Evolutionary conservation across 805 yeast species (phyloP), one percentile per base, ranked within the genome.

Genomic region (Saturnispora halmiae): DNA sequence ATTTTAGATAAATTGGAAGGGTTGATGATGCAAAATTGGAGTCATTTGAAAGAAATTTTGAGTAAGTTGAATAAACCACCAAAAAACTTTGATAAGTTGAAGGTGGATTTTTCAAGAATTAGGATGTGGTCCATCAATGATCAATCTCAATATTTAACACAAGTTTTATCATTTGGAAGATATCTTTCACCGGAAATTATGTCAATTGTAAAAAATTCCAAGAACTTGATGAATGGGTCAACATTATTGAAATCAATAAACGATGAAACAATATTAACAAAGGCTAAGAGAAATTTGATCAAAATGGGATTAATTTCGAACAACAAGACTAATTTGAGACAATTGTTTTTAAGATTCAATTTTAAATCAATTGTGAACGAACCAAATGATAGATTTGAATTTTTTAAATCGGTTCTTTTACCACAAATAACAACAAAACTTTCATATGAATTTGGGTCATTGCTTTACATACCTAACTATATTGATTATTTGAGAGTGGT

Each of bases 51-150:
- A 24, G 77, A 79, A 13, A 71, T 78, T 5, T 61, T 82, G n/a
- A 76, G 77, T 47, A 77, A 80, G 55, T 50, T 87, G 42, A 87
- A 88, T 60, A 65, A 70, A 42, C 75, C 87, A 34, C 97, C 97
- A 5, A 74, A 75, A 47, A 75, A 80, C 38, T 71, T 71, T 48
- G 78, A 82, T 48, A 51, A 49, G 10, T 46, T 56, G 4, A 82
- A 77, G 43, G 82, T 94, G 13, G 98, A 92, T 61, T 92, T 92
- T 60, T 77, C 92, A 43, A 72, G 98, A 50, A 79, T 92, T 29
- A 72, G 96, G 51, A 81, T 83, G 82, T 88, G 95, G 94, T 78
- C 82, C 28, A 79, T 92, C 48, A 88, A 92, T 53, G 94, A 85
- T 46, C 79, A 84, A 50, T 79, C 84, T 11, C 70, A 67, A 47